A percentile compares a stretch with the other conserved stretches of the same genome.
Conservation (phyloP, 768 basidiomycete species). For the Gloeostereum incarnatum region DNA sequence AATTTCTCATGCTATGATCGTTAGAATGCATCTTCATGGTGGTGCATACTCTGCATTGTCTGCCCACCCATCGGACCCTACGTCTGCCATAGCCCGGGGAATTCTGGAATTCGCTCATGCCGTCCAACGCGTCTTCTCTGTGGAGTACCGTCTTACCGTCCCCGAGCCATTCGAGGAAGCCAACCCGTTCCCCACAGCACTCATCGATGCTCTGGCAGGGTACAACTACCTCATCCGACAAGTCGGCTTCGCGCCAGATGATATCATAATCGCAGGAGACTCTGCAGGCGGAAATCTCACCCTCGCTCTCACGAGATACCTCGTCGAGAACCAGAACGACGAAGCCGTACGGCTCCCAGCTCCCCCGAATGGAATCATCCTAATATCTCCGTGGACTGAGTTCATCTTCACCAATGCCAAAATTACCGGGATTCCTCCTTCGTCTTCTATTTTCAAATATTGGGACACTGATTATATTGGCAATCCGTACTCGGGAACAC, state of each 20-base stretch:
- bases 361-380: conserved; percentile 37
- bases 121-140: conserved; percentile 41
- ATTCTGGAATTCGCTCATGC: conserved; percentile 34
- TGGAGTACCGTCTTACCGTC: conserved; percentile 68
- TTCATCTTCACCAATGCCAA: conserved; percentile 28
- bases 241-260: conserved; percentile 43
- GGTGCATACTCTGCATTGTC: conserved; percentile 47
- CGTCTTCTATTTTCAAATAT: conserved; percentile 26
- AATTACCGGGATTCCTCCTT: conserved; percentile 24
- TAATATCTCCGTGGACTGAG: conserved; percentile 53
- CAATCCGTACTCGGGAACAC: conserved; percentile 12
- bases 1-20: no score
- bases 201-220: conserved; percentile 66
- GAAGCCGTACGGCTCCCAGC: conserved; percentile 24
- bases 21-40: no score
- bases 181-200: conserved; percentile 65
- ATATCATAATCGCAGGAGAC: conserved; percentile 66
- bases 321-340: conserved; percentile 36
- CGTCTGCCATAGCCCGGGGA: conserved; percentile 33
- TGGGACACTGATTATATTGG: conserved; percentile 27
- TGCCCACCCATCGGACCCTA: conserved; percentile 45
- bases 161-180: conserved; percentile 26
- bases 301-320: conserved; percentile 51
- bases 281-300: conserved; percentile 75
- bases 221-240: conserved; percentile 59